Evolutionary conservation across 2,329 filamentous ascomycete genomes (phyloP).

Genomic region (Aspergillus chevalieri): DNA sequence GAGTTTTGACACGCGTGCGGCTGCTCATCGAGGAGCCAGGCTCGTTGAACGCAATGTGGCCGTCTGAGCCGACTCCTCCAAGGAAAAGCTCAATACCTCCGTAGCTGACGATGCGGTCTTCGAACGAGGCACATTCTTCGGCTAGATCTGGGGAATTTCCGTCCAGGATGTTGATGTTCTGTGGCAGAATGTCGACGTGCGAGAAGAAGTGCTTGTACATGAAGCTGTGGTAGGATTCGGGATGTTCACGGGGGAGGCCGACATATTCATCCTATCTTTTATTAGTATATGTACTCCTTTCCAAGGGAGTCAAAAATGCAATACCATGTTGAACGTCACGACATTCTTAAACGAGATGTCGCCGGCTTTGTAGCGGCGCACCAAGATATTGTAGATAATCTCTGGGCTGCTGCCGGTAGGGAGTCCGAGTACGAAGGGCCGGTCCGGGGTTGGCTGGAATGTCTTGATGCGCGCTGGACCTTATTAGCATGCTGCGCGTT

Average conservation of each 20-base stretch:
- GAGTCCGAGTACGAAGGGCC: constrained; percentile 75
- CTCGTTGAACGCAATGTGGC: constrained; percentile 88
- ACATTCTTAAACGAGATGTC: constrained; percentile 81
- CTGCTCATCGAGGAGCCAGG: constrained; percentile 72
- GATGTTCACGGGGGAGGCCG: constrained; percentile 72
- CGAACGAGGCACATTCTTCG: constrained; percentile 72
- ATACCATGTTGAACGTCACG: constrained; percentile 85
- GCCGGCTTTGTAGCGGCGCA: constrained; percentile 41
- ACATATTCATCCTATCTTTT: constrained; percentile 70
- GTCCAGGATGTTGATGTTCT: constrained; percentile 78
- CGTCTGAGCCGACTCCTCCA: constrained; percentile 77
- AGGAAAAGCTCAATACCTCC: constrained; percentile 84
- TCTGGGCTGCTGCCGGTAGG: constrained; percentile 79
- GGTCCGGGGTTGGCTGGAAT: constrained; percentile 64
- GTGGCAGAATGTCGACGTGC: constrained; percentile 71
- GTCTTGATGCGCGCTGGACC: constrained; percentile 66
- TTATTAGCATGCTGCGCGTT: background rate
- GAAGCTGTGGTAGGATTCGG: constrained; percentile 83
- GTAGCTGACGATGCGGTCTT: constrained; percentile 65
- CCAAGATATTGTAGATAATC: constrained; percentile 69
- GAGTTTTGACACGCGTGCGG: constrained; percentile 75
- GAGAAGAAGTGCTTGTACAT: constrained; percentile 94
- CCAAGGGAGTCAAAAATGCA: background rate
- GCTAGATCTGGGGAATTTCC: constrained; percentile 71
- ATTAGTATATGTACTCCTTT: background rate